Base-by-base conservation (phyloP, 2,329 filamentous ascomycete genomes). In the Colletotrichum trifolii region DNA sequence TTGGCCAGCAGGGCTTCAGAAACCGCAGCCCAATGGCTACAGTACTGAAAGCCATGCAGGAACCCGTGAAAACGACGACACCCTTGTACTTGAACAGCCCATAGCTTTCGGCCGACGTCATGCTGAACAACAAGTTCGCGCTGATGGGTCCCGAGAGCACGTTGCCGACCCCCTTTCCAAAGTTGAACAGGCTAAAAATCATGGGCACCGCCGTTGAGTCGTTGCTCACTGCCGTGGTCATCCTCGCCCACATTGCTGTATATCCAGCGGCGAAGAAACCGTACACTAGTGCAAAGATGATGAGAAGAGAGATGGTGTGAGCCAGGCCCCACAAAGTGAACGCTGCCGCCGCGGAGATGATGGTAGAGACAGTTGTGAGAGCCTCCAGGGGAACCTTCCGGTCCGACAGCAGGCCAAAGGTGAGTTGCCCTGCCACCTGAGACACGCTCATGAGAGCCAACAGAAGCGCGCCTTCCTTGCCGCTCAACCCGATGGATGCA, bases 281-380 rank as follows among this genome's bases (percentile, higher is more conserved):
- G 69, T 85, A 89, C 0, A 81, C 74, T 3, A 87, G 71, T 6
- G 83, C 80, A 70, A 88, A 89, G 1, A 82, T 68, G 0, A 82
- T 76, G 3, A 88, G 74, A 1, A 82, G 71, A 1, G 78, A 78
- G 8, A 82, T 73, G 1, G 76, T 76, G 0, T 75, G 78, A 3
- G 81, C 79, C 12, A 87, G 70, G 0, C 85, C 86, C 86, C 87
- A 89, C 40, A 88, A 73, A 0, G 85, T 71, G 46, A 88, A 80
- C 0, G 82, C 80, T 0, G 82, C 79, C 0, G 84, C 58, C 0
- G 80, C 80, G 0, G 85, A 83, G 2, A 81, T 80, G 4, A 84
- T 61, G 0, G 81, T 81, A 0, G 83, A 85, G 0, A 71, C 47
- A 2, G 68, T 71, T 1, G 70, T 67, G 2, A 87, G 78, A 6